Evolutionary conservation across 2,329 filamentous ascomycete species (phyloP).

Genomic region (Pseudogymnoascus sp.): DNA sequence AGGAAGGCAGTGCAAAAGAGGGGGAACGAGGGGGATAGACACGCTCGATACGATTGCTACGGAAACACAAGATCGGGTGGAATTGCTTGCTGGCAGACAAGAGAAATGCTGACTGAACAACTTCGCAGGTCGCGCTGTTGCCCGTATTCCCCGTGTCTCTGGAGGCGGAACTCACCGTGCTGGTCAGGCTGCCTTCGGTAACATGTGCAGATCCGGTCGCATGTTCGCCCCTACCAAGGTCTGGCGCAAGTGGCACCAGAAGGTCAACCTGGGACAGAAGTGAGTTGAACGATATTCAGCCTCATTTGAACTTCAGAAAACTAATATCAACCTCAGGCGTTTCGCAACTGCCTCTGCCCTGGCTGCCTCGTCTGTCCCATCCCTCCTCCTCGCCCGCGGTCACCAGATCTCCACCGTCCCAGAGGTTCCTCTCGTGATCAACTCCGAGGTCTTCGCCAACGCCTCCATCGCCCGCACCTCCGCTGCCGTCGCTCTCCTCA

Average conservation of each 20-base stretch:
- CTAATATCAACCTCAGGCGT: slow-evolving; percentile 50
- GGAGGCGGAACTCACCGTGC: slow-evolving; percentile 99
- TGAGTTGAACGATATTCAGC: slow-evolving; percentile 37
- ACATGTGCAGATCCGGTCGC: slow-evolving; percentile 99
- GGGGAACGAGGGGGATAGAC: neutral
- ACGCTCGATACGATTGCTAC: neutral
- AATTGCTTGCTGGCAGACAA: neutral
- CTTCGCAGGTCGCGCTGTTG: slow-evolving; percentile 82
- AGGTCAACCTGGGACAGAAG: slow-evolving; percentile 99
- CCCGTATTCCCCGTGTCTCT: slow-evolving; percentile 99
- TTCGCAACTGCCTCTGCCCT: slow-evolving; percentile 97
- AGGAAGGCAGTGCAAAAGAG: neutral
- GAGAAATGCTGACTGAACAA: slow-evolving; percentile 14
- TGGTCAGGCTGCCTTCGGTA: slow-evolving; percentile 99
- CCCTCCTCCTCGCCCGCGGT: slow-evolving; percentile 92
- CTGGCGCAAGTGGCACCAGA: slow-evolving; percentile 99
- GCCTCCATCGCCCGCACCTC: slow-evolving; percentile 81
- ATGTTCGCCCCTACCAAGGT: slow-evolving; percentile 99
- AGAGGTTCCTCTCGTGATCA: slow-evolving; percentile 94
- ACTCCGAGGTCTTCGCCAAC: slow-evolving; percentile 79
- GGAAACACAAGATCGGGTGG: neutral
- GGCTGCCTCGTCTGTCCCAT: slow-evolving; percentile 89
- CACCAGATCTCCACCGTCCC: slow-evolving; percentile 89
- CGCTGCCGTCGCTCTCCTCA: slow-evolving; percentile 77
- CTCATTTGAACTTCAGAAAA: slow-evolving; percentile 23